Evolutionary conservation across 1,139 yeast species (phyloP).

Genomic region (Debaryomyces fabryi): DNA sequence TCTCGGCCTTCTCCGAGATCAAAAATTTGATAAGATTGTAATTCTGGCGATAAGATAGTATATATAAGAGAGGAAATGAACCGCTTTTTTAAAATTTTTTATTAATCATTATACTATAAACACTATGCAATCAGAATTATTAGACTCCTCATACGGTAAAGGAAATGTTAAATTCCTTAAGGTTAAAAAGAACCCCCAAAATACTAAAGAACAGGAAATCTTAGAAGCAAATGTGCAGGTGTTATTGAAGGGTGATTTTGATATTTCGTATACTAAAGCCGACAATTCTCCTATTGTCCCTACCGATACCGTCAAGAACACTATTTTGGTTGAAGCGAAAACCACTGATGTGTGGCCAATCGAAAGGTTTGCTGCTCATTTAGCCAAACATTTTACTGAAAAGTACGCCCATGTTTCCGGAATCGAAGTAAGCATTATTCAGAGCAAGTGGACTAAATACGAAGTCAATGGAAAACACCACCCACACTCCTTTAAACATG

Average conservation of each 20-base stretch:
- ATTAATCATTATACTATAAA: neutral
- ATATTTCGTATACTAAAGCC: slow-evolving; percentile 78
- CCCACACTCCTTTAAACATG: slow-evolving; percentile 81
- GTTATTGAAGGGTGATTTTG: slow-evolving; percentile 76
- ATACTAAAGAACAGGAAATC: slow-evolving; percentile 75
- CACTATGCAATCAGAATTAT: slow-evolving; percentile 25
- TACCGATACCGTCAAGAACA: slow-evolving; percentile 92
- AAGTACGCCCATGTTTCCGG: slow-evolving; percentile 79
- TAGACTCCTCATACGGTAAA: slow-evolving; percentile 77
- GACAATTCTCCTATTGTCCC: slow-evolving; percentile 90
- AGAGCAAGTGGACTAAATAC: slow-evolving; percentile 78
- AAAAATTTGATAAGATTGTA: neutral
- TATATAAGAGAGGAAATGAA: neutral
- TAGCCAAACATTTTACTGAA: slow-evolving; percentile 76
- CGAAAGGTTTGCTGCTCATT: slow-evolving; percentile 83
- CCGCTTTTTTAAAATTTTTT: neutral
- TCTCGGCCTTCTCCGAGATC: slow-evolving; percentile 1
- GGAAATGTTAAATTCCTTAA: slow-evolving; percentile 89
- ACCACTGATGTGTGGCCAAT: slow-evolving; percentile 84
- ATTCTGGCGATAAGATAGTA: neutral
- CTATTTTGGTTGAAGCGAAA: slow-evolving; percentile 80
- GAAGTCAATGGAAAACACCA: slow-evolving; percentile 73
- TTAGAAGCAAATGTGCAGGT: slow-evolving; percentile 82
- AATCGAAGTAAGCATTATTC: slow-evolving; percentile 65
- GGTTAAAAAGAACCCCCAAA: slow-evolving; percentile 72